Conservation (phyloP, 2,329 filamentous ascomycete species). For the Myriangium duriaei region DNA sequence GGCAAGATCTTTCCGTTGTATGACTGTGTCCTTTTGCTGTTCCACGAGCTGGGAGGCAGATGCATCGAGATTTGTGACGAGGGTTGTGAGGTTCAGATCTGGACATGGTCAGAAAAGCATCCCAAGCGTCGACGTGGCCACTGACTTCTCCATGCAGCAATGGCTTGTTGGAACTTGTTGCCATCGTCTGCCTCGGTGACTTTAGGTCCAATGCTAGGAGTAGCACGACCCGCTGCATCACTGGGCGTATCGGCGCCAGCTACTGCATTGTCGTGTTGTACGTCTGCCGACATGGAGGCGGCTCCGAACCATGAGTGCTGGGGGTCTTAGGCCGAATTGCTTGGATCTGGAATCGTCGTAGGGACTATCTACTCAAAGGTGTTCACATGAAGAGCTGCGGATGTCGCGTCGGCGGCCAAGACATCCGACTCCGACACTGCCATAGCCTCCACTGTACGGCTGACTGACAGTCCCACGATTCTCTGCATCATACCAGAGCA, state of each 20-base stretch:
- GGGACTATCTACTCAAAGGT: no score
- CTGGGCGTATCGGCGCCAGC: neutral
- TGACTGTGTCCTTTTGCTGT: slow-evolving; percentile 87
- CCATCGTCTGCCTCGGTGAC: slow-evolving; percentile 38
- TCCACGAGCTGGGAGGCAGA: slow-evolving; percentile 91
- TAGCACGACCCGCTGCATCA: neutral
- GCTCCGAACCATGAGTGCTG: neutral
- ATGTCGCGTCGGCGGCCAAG: no score
- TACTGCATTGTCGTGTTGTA: slow-evolving; percentile 7
- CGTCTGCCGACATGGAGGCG: slow-evolving; percentile 11
- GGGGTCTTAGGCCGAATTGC: no score
- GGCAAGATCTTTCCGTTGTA: slow-evolving; percentile 93
- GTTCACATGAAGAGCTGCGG: no score
- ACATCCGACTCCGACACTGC: no score
- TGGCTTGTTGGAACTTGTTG: slow-evolving; percentile 95
- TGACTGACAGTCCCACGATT: no score
- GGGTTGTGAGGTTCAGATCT: slow-evolving; percentile 78
- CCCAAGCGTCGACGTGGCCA: neutral
- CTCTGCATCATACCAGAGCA: no score
- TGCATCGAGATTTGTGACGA: slow-evolving; percentile 76
- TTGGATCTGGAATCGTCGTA: no score
- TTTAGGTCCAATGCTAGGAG: neutral
- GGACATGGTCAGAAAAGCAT: slow-evolving; percentile 12
- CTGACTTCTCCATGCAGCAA: slow-evolving; percentile 89
- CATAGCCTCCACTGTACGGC: no score